phyloP scores from a whole-genome alignment of 768 basidiomycete species.

The Pulveroboletus sp. region DNA sequence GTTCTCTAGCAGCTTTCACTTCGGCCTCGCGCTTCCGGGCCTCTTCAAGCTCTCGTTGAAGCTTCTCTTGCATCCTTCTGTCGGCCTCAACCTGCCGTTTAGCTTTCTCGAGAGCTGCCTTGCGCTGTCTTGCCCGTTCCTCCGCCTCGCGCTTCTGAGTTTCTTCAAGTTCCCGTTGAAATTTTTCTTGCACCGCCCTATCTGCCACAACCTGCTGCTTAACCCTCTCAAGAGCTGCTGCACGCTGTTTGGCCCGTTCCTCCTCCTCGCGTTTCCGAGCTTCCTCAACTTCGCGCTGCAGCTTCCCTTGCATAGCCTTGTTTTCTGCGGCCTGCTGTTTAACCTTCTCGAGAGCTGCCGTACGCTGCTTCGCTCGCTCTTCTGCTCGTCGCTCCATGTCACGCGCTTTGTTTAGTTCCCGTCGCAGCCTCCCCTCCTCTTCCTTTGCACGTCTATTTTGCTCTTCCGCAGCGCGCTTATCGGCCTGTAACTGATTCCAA shows the following conservation, averaged over 20 bases:
- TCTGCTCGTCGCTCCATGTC: constrained; percentile 23
- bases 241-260: constrained; percentile 19
- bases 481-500: constrained; percentile 50
- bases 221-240: constrained; percentile 5
- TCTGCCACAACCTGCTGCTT: no score
- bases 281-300: constrained; percentile 25
- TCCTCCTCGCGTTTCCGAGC: constrained; percentile 25
- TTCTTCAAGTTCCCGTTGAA: no score
- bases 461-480: constrained; percentile 27
- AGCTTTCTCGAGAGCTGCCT: constrained; percentile 18
- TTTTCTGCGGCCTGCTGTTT: constrained; percentile 20
- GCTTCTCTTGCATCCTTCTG: constrained; percentile 18
- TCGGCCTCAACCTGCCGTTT: constrained; percentile 19
- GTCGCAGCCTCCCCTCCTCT: constrained; percentile 14
- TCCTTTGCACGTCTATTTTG: constrained; percentile 14
- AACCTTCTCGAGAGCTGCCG: constrained; percentile 18
- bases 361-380: constrained; percentile 19
- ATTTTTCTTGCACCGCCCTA: no score
- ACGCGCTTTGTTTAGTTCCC: constrained; percentile 15
- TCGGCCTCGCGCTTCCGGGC: constrained; percentile 22
- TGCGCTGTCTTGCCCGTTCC: constrained; percentile 19
- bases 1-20: neutral
- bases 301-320: constrained; percentile 18
- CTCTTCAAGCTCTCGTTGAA: constrained; percentile 25
- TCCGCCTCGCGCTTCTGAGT: constrained; percentile 10